phyloP scores from a whole-genome alignment of 257 asterid genomes.

The Forsythia viridissima region DNA sequence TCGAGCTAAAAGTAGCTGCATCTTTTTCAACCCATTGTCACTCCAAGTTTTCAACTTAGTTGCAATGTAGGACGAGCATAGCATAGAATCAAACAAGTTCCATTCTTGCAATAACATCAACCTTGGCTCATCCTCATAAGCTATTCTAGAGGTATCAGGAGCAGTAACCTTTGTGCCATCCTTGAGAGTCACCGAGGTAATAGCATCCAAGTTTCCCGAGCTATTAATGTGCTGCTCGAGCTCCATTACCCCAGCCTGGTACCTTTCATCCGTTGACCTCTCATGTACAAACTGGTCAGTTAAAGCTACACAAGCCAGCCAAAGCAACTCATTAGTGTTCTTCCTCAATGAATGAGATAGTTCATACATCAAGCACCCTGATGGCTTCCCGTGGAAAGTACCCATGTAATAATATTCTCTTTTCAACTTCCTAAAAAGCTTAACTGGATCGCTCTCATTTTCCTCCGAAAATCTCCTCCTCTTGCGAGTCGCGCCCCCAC shows the following conservation, averaged over 20 bases:
- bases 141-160: slow-evolving; percentile 79
- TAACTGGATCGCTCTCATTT: slow-evolving; percentile 56
- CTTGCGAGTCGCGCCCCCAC: slow-evolving; percentile 53
- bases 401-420: slow-evolving; percentile 85
- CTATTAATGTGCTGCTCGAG: slow-evolving; percentile 91
- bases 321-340: slow-evolving; percentile 79
- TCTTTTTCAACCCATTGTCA: slow-evolving; percentile 82
- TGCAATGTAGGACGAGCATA: slow-evolving; percentile 89
- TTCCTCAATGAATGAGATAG: slow-evolving; percentile 69
- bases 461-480: slow-evolving; percentile 57
- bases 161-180: slow-evolving; percentile 89
- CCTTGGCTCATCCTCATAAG: slow-evolving; percentile 85
- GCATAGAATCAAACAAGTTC: slow-evolving; percentile 96
- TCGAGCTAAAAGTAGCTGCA: slow-evolving; percentile 91
- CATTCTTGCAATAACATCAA: slow-evolving; percentile 93
- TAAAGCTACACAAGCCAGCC: slow-evolving; percentile 95
- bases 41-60: slow-evolving; percentile 96
- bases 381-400: slow-evolving; percentile 91
- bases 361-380: slow-evolving; percentile 97
- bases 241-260: slow-evolving; percentile 87
- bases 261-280: slow-evolving; percentile 87
- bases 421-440: slow-evolving; percentile 72
- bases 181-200: slow-evolving; percentile 79
- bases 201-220: slow-evolving; percentile 79
- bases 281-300: slow-evolving; percentile 96